Evolutionary conservation across 805 yeast genomes (phyloP).

Genomic region (Ogataea parapolymorpha): DNA sequence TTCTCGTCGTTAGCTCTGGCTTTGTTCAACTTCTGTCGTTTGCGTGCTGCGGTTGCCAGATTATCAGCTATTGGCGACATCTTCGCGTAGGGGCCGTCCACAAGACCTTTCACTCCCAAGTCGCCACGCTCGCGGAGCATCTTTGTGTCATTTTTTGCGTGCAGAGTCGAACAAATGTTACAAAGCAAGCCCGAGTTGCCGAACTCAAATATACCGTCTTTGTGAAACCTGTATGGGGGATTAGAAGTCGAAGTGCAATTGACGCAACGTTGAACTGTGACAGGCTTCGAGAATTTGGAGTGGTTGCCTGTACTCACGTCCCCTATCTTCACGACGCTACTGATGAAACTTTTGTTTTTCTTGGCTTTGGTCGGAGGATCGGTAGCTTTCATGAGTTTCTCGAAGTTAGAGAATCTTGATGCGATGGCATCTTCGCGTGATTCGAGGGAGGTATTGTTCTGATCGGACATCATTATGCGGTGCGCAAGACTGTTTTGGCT

Average conservation of each 20-base stretch:
- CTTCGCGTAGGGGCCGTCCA: slow-evolving; percentile 31
- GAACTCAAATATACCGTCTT: slow-evolving; percentile 33
- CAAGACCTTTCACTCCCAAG: slow-evolving; percentile 31
- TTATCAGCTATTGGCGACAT: slow-evolving; percentile 5
- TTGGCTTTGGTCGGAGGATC: slow-evolving; percentile 30
- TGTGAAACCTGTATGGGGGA: slow-evolving; percentile 33
- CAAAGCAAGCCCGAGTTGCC: slow-evolving; percentile 36
- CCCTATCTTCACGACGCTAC: slow-evolving; percentile 32
- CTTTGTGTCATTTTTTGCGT: slow-evolving; percentile 23
- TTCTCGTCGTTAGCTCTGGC: slow-evolving; percentile 9
- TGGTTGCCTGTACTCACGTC: slow-evolving; percentile 18
- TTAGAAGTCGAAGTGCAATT: slow-evolving; percentile 29
- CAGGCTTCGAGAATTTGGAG: slow-evolving; percentile 11
- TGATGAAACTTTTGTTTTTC: slow-evolving; percentile 31
- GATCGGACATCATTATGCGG: slow-evolving; percentile 30
- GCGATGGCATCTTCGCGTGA: slow-evolving; percentile 28
- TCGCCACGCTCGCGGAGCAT: slow-evolving; percentile 32
- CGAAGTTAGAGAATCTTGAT: slow-evolving; percentile 31
- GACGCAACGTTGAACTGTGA: slow-evolving; percentile 24
- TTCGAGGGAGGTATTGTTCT: slow-evolving; percentile 16
- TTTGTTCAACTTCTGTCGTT: slow-evolving; percentile 10
- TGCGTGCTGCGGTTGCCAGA: slow-evolving; percentile 10
- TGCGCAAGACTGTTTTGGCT: slow-evolving; percentile 32
- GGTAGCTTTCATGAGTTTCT: slow-evolving; percentile 23
- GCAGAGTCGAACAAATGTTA: slow-evolving; percentile 25